Percentiles rank a stretch among this genome's conserved stretches.
phyloP scores from a whole-genome alignment of 768 basidiomycete species.

The Trametes elegans region DNA sequence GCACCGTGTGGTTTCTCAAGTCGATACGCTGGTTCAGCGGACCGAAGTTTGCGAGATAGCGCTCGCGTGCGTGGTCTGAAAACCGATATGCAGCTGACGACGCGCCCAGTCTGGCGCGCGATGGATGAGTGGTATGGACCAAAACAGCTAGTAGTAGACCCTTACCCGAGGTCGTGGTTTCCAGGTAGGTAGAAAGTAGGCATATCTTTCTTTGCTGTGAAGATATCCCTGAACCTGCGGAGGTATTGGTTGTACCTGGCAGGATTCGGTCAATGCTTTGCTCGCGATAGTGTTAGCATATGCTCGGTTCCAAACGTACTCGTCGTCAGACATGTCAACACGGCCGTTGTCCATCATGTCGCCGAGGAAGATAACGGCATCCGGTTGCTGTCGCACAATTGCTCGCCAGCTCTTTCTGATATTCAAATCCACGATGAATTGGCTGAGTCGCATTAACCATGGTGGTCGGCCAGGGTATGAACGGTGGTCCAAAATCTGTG shows the following conservation, averaged over 20 bases:
- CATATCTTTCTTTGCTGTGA: constrained; percentile 37
- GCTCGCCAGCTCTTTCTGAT: constrained; percentile 83
- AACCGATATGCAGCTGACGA: constrained; percentile 23
- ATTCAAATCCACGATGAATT: constrained; percentile 74
- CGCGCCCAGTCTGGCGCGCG: constrained; percentile 29
- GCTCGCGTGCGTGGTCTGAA: constrained; percentile 29
- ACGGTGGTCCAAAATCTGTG: constrained; percentile 75
- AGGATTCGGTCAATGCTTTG: neutral
- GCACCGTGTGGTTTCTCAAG: constrained; percentile 68
- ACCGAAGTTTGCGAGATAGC: constrained; percentile 79
- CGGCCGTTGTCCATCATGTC: constrained; percentile 92
- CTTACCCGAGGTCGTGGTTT: constrained; percentile 86
- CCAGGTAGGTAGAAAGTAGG: constrained; percentile 79
- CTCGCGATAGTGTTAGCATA: neutral
- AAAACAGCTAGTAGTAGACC: constrained; percentile 3
- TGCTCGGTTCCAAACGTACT: constrained; percentile 51
- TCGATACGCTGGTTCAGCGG: constrained; percentile 60
- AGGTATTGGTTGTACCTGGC: constrained; percentile 74
- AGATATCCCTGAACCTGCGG: constrained; percentile 67
- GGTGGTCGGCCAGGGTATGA: constrained; percentile 66
- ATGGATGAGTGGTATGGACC: constrained; percentile 3
- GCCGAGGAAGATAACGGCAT: constrained; percentile 80
- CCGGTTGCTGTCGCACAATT: constrained; percentile 56
- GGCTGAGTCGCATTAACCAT: constrained; percentile 57
- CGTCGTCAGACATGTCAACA: constrained; percentile 53